phyloP scores from a whole-genome alignment of 1,284 basidiomycete genomes.

The Amylostereum areolatum region DNA sequence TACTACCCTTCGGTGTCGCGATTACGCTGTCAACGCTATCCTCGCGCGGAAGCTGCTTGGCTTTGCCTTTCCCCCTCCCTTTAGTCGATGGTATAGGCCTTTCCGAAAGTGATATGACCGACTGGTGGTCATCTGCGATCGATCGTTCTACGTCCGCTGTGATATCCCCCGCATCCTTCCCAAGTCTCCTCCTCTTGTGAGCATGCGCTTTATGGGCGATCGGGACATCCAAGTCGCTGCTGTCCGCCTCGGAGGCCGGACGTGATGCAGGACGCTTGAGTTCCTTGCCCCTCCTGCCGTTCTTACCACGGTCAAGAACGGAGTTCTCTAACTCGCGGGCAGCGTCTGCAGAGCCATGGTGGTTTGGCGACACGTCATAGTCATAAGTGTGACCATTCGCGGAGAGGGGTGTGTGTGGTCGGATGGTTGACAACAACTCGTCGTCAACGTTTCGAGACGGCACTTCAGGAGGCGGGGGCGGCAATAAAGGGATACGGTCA shows the following conservation, averaged over 20 bases:
- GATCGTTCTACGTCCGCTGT: constrained; percentile 38
- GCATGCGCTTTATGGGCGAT: constrained; percentile 27
- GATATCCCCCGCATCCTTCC: constrained; percentile 27
- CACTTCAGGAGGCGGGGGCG: constrained; percentile 40
- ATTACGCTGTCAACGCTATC: constrained; percentile 38
- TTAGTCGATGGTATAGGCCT: constrained; percentile 14
- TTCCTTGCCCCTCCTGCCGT: constrained; percentile 23
- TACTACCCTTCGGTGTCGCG: constrained; percentile 33
- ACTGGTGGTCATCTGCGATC: constrained; percentile 24
- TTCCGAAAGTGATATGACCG: constrained; percentile 11
- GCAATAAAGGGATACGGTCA: constrained; percentile 53
- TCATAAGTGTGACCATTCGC: constrained; percentile 15
- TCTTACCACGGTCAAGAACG: constrained; percentile 20
- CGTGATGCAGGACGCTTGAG: constrained; percentile 38
- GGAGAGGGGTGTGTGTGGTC: constrained; percentile 1
- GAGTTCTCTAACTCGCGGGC: constrained; percentile 38
- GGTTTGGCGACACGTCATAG: constrained; percentile 14
- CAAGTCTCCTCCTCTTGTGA: constrained; percentile 47
- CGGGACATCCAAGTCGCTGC: constrained; percentile 44
- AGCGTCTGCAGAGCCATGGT: constrained; percentile 32
- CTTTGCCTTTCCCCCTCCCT: constrained; percentile 38
- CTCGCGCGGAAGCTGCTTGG: constrained; percentile 31
- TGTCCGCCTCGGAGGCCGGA: constrained; percentile 42
- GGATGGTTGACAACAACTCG: constrained; percentile 29
- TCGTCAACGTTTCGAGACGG: constrained; percentile 31